These are phyloP conservation scores for Podospora didyma DNA, from an alignment of 495 filamentous ascomycete species.

Conservation along the genomic window DNA sequence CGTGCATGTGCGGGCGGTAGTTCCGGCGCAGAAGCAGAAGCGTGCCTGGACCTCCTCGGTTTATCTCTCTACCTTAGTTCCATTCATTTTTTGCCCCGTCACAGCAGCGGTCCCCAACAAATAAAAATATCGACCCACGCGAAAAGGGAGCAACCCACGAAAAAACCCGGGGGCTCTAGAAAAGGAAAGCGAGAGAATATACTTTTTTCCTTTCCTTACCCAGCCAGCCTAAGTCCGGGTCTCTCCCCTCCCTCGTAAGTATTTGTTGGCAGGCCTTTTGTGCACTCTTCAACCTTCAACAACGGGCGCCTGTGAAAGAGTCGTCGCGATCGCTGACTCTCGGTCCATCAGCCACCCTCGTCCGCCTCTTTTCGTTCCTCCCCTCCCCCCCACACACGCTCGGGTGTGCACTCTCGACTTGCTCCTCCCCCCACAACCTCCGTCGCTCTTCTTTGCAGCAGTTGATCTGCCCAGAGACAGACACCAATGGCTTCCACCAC, in stretches of 20 bases:
- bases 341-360: no score
- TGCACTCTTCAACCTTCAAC: background rate
- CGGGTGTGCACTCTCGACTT: background rate
- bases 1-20: background rate
- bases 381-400: no score
- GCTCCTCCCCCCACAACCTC: background rate
- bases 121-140: conserved; percentile 25
- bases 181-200: background rate
- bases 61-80: background rate
- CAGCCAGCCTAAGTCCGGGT: background rate
- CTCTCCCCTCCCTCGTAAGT: background rate
- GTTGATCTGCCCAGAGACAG: conserved; percentile 2
- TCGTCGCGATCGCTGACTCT: no score
- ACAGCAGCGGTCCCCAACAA: conserved; percentile 21
- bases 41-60: no score
- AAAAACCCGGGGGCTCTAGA: conserved; percentile 11
- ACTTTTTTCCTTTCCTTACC: background rate
- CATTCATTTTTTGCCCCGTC: conserved; percentile 5
- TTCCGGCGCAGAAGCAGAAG: background rate
- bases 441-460: background rate
- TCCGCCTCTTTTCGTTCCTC: background rate
- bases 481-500: conserved; percentile 36
- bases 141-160: conserved; percentile 9
- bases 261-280: background rate
- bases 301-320: background rate